Base-by-base conservation (phyloP, 768 basidiomycete genomes). In the Leccinum ochraceum region DNA sequence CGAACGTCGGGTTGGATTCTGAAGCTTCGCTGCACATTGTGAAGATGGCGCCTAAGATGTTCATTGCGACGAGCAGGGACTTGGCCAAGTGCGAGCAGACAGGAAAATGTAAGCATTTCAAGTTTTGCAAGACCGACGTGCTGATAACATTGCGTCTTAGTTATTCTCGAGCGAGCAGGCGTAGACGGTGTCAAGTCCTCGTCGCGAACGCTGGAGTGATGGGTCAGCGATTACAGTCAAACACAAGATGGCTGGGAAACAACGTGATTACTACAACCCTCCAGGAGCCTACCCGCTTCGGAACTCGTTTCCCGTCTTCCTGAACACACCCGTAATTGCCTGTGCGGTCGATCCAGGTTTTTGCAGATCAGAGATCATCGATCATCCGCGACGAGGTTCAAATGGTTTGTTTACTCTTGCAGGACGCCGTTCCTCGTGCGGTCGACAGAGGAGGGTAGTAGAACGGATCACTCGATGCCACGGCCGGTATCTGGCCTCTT, bases 241-340 rank as follows among this genome's bases (percentile, higher is more conserved):
- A 79, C 79, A 0, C 44, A 61, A 2, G 83, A 85, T 60, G 82
- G 79, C 8, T 84, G 79, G 80, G 83, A 85, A 63, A 28, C 67
- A 32, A 71, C 64, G 83, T 83, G 59, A 28, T 70, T 67, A 16
- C 37, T 67, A 16, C 37, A n/a, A 24, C 46, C 6, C 7, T 49
- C 30, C 30, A 3, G 30, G 9, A 30, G 30, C 30, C 30, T 32
- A 0, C 3, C 9, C 30, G 0, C 30, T 32, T 32, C 30, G 30
- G 9, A 74, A 52, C 68, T 79, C 14, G 64, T 64, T 1, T 64
- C 61, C 1, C 72, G 71, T 50, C 71, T 77, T 20, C 63, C 68
- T 5, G 34, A 58, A 7, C 10, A 63, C 4, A 3, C 48, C 72
- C 5, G 34, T 79, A 14, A 57, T 76, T 8, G 61, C 67, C 26